Conservation (phyloP, 345 rosid species). For the Salix udensis region DNA sequence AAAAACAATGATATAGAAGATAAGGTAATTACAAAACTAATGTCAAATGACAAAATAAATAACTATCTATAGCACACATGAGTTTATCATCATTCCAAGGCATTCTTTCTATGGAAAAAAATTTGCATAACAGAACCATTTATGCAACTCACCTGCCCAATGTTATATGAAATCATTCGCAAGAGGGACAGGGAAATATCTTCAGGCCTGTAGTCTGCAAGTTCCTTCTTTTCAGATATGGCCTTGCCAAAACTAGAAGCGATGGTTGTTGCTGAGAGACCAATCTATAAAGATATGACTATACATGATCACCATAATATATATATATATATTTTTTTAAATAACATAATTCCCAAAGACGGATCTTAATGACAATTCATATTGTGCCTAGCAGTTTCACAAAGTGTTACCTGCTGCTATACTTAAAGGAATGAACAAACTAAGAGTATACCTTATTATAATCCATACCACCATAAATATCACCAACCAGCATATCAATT, state of each 20-base stretch:
- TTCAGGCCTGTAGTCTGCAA: conserved; percentile 88
- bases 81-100: background rate
- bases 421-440: conserved; percentile 6
- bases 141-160: conserved; percentile 70
- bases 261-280: conserved; percentile 95
- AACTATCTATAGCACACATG: background rate
- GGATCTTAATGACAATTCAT: background rate
- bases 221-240: conserved; percentile 88
- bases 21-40: background rate
- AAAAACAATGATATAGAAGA: background rate
- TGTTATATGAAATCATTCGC: conserved; percentile 98
- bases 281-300: conserved; percentile 49
- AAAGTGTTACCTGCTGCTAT: background rate
- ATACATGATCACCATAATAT: background rate
- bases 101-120: background rate
- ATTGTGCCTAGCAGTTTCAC: background rate
- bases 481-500: conserved; percentile 98
- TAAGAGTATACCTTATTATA: conserved; percentile 66
- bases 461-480: conserved; percentile 95
- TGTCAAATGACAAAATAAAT: background rate
- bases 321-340: no score
- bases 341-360: background rate
- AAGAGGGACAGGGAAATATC: conserved; percentile 92
- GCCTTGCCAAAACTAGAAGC: conserved; percentile 99
- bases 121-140: background rate